phyloP scores from a whole-genome alignment of 371 early-diverging fungal species.

The Mortierella sp. region DNA sequence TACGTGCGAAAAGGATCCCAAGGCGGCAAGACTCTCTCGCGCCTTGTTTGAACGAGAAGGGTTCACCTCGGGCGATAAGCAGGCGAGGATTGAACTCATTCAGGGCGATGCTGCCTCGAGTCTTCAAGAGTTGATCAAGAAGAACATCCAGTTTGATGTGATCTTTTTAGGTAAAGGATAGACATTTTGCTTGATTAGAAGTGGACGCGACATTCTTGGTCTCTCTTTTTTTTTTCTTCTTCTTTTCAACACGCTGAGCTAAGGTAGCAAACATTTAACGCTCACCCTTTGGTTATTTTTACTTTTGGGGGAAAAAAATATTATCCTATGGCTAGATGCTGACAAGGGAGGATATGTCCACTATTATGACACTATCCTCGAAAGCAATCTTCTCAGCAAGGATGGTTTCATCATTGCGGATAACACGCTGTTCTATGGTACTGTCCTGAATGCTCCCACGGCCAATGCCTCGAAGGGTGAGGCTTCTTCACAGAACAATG shows the following conservation, averaged over 20 bases:
- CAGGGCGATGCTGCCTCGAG: constrained; percentile 43
- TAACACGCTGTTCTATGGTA: constrained; percentile 57
- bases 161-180: constrained; percentile 65
- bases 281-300: background rate
- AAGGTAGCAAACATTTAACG: background rate
- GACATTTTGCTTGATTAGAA: background rate
- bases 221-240: background rate
- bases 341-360: constrained; percentile 67
- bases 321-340: constrained; percentile 63
- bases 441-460: constrained; percentile 25
- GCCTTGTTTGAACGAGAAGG: constrained; percentile 44
- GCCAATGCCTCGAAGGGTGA: background rate
- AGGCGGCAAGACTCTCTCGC: constrained; percentile 55
- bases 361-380: constrained; percentile 63
- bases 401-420: constrained; percentile 67
- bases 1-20: constrained; percentile 59
- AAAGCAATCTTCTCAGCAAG: constrained; percentile 58
- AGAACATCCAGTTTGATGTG: constrained; percentile 56
- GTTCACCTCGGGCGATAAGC: background rate
- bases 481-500: background rate
- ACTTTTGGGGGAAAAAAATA: background rate
- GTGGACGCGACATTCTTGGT: background rate
- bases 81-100: constrained; percentile 31
- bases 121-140: constrained; percentile 33
- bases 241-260: background rate